phyloP scores from a whole-genome alignment of 2,329 filamentous ascomycete genomes.

The Hypoxylon sp. region DNA sequence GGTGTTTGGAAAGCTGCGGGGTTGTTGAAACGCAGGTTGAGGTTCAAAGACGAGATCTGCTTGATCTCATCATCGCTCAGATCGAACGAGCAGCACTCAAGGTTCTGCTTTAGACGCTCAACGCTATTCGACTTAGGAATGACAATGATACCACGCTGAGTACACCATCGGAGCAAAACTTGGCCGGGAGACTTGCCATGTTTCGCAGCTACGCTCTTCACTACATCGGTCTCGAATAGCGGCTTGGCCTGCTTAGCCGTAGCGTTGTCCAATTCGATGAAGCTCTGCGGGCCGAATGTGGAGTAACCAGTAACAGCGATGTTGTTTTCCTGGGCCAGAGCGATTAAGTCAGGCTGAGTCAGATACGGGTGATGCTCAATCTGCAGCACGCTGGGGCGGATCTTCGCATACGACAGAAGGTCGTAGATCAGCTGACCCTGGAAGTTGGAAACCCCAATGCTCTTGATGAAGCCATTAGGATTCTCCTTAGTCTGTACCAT shows the following conservation, averaged over 20 bases:
- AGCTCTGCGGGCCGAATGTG: constrained; percentile 71
- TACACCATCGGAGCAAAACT: constrained; percentile 76
- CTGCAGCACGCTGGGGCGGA: constrained; percentile 83
- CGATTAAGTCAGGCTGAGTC: constrained; percentile 68
- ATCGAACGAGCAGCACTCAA: constrained; percentile 69
- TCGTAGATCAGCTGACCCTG: constrained; percentile 83
- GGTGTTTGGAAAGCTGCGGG: constrained; percentile 56
- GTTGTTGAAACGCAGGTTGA: constrained; percentile 70
- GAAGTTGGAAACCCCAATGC: constrained; percentile 89
- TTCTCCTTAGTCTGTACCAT: constrained; percentile 71
- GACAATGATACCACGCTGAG: constrained; percentile 72
- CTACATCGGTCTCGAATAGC: constrained; percentile 55
- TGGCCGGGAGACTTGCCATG: constrained; percentile 73
- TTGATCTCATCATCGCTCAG: constrained; percentile 68
- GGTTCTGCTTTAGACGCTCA: constrained; percentile 65
- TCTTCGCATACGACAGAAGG: constrained; percentile 81
- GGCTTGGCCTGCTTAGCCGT: constrained; percentile 50
- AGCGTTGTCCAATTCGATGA: constrained; percentile 52
- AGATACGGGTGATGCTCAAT: constrained; percentile 91
- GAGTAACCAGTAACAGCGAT: constrained; percentile 75
- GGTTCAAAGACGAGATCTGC: constrained; percentile 66
- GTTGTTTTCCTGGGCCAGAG: constrained; percentile 69
- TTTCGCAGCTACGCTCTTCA: constrained; percentile 69
- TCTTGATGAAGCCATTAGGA: constrained; percentile 75
- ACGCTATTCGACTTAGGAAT: constrained; percentile 74